phyloP scores from a whole-genome alignment of 257 asterid species.

The Solanum sitiens region DNA sequence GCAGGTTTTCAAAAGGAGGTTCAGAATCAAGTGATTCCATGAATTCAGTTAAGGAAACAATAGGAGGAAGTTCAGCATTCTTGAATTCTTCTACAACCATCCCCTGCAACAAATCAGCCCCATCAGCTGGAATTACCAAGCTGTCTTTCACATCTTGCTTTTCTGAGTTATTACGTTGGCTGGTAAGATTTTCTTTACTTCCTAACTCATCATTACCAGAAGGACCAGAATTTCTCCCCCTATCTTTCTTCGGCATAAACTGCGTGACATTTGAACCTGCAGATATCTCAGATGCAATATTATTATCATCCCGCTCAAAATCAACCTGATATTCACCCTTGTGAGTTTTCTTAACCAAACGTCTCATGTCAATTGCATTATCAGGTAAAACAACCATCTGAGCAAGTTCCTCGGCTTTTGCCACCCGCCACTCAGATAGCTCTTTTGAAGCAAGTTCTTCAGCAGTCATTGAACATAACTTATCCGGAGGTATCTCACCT shows the following conservation, averaged over 20 bases:
- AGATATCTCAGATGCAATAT: conserved; percentile 50
- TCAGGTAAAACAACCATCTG: conserved; percentile 92
- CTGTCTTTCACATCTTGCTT: conserved; percentile 50
- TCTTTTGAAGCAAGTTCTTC: conserved; percentile 99
- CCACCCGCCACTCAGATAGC: conserved; percentile 90
- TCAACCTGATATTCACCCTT: conserved; percentile 98
- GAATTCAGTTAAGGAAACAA: conserved; percentile 86
- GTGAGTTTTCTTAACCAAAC: conserved; percentile 92
- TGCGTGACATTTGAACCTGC: conserved; percentile 29
- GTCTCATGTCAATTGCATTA: conserved; percentile 63
- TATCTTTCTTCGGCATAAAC: conserved; percentile 16
- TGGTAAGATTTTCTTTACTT: conserved; percentile 27
- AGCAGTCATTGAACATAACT: conserved; percentile 87
- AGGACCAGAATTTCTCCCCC: conserved; percentile 7
- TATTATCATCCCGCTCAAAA: conserved; percentile 51
- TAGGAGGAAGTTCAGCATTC: conserved; percentile 81
- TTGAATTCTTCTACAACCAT: conserved; percentile 87
- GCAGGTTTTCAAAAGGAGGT: conserved; percentile 75
- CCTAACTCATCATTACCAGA: conserved; percentile 26
- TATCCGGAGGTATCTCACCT: conserved; percentile 75
- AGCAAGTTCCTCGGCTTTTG: conserved; percentile 89
- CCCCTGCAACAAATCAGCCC: conserved; percentile 91
- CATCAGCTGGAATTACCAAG: conserved; percentile 77
- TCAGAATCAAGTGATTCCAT: conserved; percentile 95
- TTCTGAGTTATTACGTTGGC: conserved; percentile 29